A percentile compares a stretch with the other conserved stretches of the same genome.
Conservation (phyloP, 2,329 filamentous ascomycete species). For the Lomentospora prolificans region DNA sequence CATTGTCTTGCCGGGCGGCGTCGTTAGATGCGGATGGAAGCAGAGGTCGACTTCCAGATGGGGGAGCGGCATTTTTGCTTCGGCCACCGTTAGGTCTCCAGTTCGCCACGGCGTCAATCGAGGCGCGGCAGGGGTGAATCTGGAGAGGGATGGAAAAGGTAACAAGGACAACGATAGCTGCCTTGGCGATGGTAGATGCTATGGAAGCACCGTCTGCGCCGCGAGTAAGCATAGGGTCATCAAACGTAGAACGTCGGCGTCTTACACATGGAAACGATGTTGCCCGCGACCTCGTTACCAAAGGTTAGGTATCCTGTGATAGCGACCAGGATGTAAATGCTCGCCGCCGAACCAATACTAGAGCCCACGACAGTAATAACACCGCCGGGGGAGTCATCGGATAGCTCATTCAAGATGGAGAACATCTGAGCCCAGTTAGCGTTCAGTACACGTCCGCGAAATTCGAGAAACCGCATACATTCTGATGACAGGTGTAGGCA, state of each 20-base stretch:
- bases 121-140: slow-evolving; percentile 92
- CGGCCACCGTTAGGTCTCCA: slow-evolving; percentile 60
- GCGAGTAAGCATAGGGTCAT: slow-evolving; percentile 9
- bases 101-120: slow-evolving; percentile 83
- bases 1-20: neutral
- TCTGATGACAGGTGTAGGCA: slow-evolving; percentile 99
- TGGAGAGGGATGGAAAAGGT: slow-evolving; percentile 95
- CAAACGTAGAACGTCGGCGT: slow-evolving; percentile 11
- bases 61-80: slow-evolving; percentile 23
- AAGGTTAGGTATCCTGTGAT: slow-evolving; percentile 95
- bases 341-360: slow-evolving; percentile 82
- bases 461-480: slow-evolving; percentile 49
- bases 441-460: too few species aligned
- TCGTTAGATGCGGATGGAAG: slow-evolving; percentile 6
- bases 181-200: slow-evolving; percentile 83
- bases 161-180: slow-evolving; percentile 90
- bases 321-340: slow-evolving; percentile 81
- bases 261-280: slow-evolving; percentile 89
- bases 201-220: slow-evolving; percentile 56
- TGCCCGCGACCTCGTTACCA: slow-evolving; percentile 78
- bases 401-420: slow-evolving; percentile 91
- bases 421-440: slow-evolving; percentile 63
- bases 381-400: slow-evolving; percentile 64
- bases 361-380: slow-evolving; percentile 69
- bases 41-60: slow-evolving; percentile 28